These are phyloP conservation scores for Monosporascus sp. DNA, from an alignment of 2,329 filamentous ascomycete genomes.

Conservation along the genomic window DNA sequence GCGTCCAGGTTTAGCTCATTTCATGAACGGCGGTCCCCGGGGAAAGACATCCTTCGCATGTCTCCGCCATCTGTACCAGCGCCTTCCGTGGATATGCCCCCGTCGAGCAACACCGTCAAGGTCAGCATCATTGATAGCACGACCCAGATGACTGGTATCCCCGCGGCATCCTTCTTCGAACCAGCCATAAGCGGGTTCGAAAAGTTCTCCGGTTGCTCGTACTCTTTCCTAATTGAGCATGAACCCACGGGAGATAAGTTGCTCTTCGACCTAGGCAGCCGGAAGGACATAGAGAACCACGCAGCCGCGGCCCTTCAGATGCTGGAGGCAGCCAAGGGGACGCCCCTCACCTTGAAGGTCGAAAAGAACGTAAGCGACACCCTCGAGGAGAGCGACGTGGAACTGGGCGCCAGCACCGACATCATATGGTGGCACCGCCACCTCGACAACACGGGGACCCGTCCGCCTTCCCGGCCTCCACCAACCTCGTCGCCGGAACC, in stretches of 20 bases:
- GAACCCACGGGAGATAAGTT: slow-evolving; percentile 7
- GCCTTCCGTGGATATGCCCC: too few relatives aligned
- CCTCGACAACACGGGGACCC: slow-evolving; percentile 19
- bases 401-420: slow-evolving; percentile 15
- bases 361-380: slow-evolving; percentile 15
- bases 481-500: slow-evolving; percentile 15
- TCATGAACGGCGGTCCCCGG: too few relatives aligned
- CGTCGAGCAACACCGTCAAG: too few relatives aligned
- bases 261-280: slow-evolving; percentile 19
- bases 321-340: neutral
- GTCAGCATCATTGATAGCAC: too few relatives aligned
- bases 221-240: slow-evolving; percentile 18
- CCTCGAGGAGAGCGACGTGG: slow-evolving; percentile 16
- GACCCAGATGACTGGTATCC: too few relatives aligned
- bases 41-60: too few relatives aligned
- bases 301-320: neutral
- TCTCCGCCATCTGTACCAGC: too few relatives aligned
- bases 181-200: too few relatives aligned
- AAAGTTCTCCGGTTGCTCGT: slow-evolving; percentile 3
- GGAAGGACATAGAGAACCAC: slow-evolving; percentile 14
- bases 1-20: too few relatives aligned
- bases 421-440: slow-evolving; percentile 22
- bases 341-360: slow-evolving; percentile 1
- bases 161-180: too few relatives aligned
- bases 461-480: slow-evolving; percentile 13